These are phyloP conservation scores for Globisporangium irregulare DNA, from an alignment of 352 stramenopile genomes.

Conservation along the genomic window DNA sequence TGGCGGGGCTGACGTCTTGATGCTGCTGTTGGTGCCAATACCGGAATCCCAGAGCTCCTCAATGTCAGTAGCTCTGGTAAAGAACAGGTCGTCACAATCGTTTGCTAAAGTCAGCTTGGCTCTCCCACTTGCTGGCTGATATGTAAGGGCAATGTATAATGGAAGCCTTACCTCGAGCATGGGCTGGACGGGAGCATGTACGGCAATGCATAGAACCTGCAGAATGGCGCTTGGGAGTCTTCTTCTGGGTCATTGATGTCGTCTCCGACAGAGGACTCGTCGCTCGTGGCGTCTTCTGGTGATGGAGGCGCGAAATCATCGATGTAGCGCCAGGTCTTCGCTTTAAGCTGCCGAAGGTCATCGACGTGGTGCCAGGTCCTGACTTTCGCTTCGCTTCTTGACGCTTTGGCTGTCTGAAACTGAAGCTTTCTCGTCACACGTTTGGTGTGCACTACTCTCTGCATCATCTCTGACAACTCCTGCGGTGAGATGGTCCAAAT, in stretches of 20 bases:
- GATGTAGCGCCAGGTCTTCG: background rate
- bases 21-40: background rate
- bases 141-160: background rate
- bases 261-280: conserved; percentile 11
- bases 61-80: background rate
- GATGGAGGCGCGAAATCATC: background rate
- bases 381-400: background rate
- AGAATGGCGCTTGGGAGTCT: background rate
- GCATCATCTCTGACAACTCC: conserved; percentile 14
- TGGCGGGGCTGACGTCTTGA: background rate
- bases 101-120: conserved; percentile 1
- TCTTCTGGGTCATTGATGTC: conserved; percentile 15
- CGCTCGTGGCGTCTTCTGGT: conserved; percentile 3
- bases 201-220: conserved; percentile 11
- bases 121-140: background rate
- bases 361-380: background rate
- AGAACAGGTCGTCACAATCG: background rate
- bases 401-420: background rate
- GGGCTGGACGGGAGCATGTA: background rate
- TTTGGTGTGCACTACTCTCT: background rate
- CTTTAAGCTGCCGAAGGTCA: background rate
- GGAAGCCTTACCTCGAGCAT: conserved; percentile 3
- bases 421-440: background rate
- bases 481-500: conserved; percentile 12
- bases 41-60: background rate